Percentiles rank a stretch among this genome's conserved stretches.
phyloP scores from a whole-genome alignment of 768 basidiomycete genomes.

The Termitomyces heimii region DNA sequence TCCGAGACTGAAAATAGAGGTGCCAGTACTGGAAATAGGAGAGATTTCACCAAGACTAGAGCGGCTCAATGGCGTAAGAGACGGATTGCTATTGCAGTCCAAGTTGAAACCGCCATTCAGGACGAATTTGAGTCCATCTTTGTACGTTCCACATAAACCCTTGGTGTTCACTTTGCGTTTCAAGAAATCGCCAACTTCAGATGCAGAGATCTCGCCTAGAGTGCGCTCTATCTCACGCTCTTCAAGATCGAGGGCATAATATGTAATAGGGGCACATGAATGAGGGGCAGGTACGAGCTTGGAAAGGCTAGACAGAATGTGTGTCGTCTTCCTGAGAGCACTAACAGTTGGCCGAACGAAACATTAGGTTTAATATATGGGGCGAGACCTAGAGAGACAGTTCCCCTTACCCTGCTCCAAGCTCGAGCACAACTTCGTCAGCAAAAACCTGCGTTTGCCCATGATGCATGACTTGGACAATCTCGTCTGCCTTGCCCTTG shows the following conservation, averaged over 20 bases:
- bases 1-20: constrained; percentile 17
- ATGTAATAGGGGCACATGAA: constrained; percentile 53
- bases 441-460: constrained; percentile 24
- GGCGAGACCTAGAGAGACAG: neutral
- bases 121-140: constrained; percentile 81
- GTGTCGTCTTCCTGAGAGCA: constrained; percentile 83
- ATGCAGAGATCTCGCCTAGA: constrained; percentile 57
- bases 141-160: constrained; percentile 90
- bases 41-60: constrained; percentile 26
- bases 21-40: constrained; percentile 28
- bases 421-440: constrained; percentile 70
- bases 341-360: constrained; percentile 30
- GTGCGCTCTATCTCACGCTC: constrained; percentile 80
- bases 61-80: constrained; percentile 1
- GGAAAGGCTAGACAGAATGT: constrained; percentile 70
- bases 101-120: constrained; percentile 52
- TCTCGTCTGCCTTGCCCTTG: constrained; percentile 63
- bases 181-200: constrained; percentile 56
- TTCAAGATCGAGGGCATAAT: constrained; percentile 93
- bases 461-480: constrained; percentile 67
- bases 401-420: constrained; percentile 84
- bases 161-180: constrained; percentile 70
- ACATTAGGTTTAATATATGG: neutral
- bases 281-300: constrained; percentile 33
- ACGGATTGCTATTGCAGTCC: constrained; percentile 6